Evolutionary conservation across 306 rosid species (phyloP).

Genomic region (Quercus robur): DNA sequence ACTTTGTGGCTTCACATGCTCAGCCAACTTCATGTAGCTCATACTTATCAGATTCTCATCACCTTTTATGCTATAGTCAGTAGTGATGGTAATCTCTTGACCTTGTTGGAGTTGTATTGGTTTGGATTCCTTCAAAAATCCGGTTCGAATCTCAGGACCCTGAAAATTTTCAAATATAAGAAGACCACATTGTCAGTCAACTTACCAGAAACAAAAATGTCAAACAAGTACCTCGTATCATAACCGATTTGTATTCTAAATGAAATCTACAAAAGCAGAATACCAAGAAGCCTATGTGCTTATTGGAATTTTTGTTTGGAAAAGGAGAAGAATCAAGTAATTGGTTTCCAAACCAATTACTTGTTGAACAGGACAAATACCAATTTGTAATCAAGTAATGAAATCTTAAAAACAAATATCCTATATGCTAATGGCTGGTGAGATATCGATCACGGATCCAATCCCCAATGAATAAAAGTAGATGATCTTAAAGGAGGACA

Average conservation of each 20-base stretch:
- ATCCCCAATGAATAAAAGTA: too few relatives aligned
- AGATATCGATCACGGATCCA: too few relatives aligned
- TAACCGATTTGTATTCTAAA: not conserved
- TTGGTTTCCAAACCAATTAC: not conserved
- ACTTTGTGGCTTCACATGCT: slow-evolving; percentile 14
- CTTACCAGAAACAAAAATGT: too few relatives aligned
- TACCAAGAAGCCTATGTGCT: too few relatives aligned
- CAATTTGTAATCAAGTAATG: too few relatives aligned
- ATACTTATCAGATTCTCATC: slow-evolving; percentile 19
- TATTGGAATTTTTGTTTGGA: not conserved
- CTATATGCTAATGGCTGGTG: too few relatives aligned
- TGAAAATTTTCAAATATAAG: not conserved
- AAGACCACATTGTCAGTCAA: not conserved
- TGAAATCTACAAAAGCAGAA: not conserved
- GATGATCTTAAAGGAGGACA: too few relatives aligned
- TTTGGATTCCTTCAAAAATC: slow-evolving; percentile 7
- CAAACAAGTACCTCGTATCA: too few relatives aligned
- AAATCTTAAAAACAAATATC: too few relatives aligned
- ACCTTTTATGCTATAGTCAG: slow-evolving; percentile 20
- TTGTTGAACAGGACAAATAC: not conserved
- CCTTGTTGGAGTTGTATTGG: slow-evolving; percentile 15
- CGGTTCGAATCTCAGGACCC: slow-evolving; percentile 28
- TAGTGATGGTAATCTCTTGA: slow-evolving; percentile 6
- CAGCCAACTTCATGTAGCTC: slow-evolving; percentile 18
- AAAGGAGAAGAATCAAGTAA: not conserved